Base-by-base conservation (phyloP, 192 early-diverging fungal species). In the Mortierella antarctica region DNA sequence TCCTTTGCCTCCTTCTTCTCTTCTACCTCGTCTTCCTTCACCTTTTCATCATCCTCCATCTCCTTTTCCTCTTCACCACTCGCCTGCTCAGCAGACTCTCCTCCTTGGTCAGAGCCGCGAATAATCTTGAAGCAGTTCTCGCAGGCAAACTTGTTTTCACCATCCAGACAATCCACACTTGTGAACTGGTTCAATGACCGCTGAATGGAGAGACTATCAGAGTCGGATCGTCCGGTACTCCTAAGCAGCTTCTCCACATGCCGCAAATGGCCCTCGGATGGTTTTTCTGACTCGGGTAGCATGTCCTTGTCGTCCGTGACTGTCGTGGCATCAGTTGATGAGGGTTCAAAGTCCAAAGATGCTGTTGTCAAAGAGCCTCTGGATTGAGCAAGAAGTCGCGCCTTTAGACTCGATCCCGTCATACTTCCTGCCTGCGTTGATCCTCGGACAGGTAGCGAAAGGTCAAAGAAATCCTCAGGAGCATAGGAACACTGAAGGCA, bases 381-480 rank as follows among this genome's bases (percentile, higher is more conserved):
- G 6, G 71, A 46, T 55, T 61, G 65, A 54, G 74, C 46, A 20
- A 75, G 41, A 44, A 67, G 47, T 17, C 70, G 69, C 18, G 65
- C 56, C 49, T 65, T 80, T 13, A 53, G 59, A 10, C 57, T 57
- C 4, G 46, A 70, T 65, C 65, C 53, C 2, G 64, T 49, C 6
- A 23, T n/a, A 9, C 45, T 4, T 53, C 63, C 52, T 10, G 49
- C 58, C 15, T 72, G 61, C 11, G 67, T 14, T 8, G 71, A 67
- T 47, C 71, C 67, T 52, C 69, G 66, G 6, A 92, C 83, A 17
- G 88, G 86, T 48, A 92, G 50, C 20, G 88, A 92, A 15, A 91
- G 49, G 55, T 93, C 89, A 62, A 89, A 74, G 79, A 88, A 93
- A 17, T 93, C 86, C 70, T 92, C 90, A 50, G 83, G 85, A 20